phyloP scores from a whole-genome alignment of 2,329 filamentous ascomycete genomes.

The Diplocarpon mali region DNA sequence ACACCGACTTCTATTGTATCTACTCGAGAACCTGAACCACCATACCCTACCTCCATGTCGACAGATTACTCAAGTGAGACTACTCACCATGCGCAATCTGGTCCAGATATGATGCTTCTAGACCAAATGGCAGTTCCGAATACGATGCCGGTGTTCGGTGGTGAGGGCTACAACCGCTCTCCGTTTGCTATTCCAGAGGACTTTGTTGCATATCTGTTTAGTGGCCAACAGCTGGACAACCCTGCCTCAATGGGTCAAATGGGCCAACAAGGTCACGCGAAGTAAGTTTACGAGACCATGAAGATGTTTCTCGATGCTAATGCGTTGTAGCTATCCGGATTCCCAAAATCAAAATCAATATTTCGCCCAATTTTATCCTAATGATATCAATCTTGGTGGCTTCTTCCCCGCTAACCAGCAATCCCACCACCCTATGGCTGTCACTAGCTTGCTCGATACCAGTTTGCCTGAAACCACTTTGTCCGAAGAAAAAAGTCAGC shows the following conservation, averaged over 20 bases:
- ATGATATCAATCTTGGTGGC: constrained; percentile 40
- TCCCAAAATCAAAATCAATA: constrained; percentile 39
- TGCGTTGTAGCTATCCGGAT: constrained; percentile 39
- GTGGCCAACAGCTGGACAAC: constrained; percentile 46
- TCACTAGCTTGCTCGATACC: constrained; percentile 74
- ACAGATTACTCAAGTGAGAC: constrained; percentile 25
- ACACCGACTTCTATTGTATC: constrained; percentile 27
- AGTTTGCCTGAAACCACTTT: constrained; percentile 69
- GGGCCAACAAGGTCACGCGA: constrained; percentile 36
- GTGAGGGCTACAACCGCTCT: constrained; percentile 72
- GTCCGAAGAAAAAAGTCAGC: constrained; percentile 77
- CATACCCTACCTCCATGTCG: constrained; percentile 24
- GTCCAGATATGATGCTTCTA: constrained; percentile 44
- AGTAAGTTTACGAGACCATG: constrained; percentile 32
- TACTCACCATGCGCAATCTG: constrained; percentile 27
- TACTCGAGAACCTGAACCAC: constrained; percentile 21
- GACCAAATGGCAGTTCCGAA: constrained; percentile 53
- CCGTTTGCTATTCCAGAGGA: constrained; percentile 81
- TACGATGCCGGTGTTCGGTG: constrained; percentile 78
- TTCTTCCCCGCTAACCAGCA: constrained; percentile 39
- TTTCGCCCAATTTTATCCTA: constrained; percentile 37
- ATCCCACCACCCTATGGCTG: constrained; percentile 75
- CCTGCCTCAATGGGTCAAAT: constrained; percentile 42
- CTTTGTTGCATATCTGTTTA: constrained; percentile 78
- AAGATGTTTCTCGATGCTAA: constrained; percentile 8